Conservation (phyloP, 2,329 filamentous ascomycete genomes). For the Elsinoe perseae region DNA sequence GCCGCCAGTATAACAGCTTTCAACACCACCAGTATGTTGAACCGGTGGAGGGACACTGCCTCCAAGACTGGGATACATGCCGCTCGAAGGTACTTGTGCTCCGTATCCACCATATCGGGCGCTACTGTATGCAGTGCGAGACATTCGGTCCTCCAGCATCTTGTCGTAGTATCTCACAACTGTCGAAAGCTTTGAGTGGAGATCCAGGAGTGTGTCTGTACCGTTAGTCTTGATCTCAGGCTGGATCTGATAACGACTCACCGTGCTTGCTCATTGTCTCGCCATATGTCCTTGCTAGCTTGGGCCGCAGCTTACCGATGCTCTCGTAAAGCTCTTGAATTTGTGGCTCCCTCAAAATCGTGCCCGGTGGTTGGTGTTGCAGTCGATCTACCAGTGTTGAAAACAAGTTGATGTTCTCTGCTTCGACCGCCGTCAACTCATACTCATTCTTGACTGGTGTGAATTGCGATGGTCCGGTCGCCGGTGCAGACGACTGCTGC, state of each 20-base stretch:
- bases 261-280: slow-evolving; percentile 99
- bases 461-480: slow-evolving; percentile 42
- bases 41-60: slow-evolving; percentile 42
- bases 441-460: slow-evolving; percentile 75
- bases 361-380: slow-evolving; percentile 90
- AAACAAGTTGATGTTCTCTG: slow-evolving; percentile 96
- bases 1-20: slow-evolving; percentile 69
- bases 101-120: slow-evolving; percentile 45
- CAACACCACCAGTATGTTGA: slow-evolving; percentile 47
- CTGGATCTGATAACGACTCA: slow-evolving; percentile 37
- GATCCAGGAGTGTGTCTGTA: slow-evolving; percentile 78
- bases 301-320: slow-evolving; percentile 86
- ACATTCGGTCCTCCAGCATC: slow-evolving; percentile 93
- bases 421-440: slow-evolving; percentile 85
- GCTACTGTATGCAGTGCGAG: slow-evolving; percentile 75
- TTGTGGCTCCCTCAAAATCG: slow-evolving; percentile 91
- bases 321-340: slow-evolving; percentile 98
- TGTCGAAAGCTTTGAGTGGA: slow-evolving; percentile 90
- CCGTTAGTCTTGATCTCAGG: slow-evolving; percentile 29
- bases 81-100: slow-evolving; percentile 41
- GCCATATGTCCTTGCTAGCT: slow-evolving; percentile 88
- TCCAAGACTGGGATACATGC: slow-evolving; percentile 65
- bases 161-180: slow-evolving; percentile 96
- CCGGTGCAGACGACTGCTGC: slow-evolving; percentile 52
- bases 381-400: slow-evolving; percentile 87